Percentiles rank a stretch among this genome's conserved stretches.
Conservation (phyloP, 345 rosid species). For the Eucalyptus decipiens region DNA sequence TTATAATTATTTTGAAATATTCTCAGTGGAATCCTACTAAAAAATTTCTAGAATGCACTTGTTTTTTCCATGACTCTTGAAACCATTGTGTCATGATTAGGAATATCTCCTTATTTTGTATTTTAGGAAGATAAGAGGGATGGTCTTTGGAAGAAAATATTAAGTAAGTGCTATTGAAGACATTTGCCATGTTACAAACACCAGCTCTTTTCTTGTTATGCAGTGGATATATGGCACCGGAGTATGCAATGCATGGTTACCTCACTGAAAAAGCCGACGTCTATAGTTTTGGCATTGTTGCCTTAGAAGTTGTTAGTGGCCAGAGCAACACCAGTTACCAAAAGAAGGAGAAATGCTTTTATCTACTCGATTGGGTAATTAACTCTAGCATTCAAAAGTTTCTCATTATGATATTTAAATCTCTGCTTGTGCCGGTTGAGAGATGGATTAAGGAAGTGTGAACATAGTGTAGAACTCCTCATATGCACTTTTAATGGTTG, state of each 20-base stretch:
- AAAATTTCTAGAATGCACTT: not conserved
- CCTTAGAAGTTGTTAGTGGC: conserved; percentile 12
- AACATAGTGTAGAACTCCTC: not conserved
- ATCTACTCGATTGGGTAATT: conserved; percentile 21
- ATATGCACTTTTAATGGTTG: not conserved
- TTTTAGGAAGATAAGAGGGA: not conserved
- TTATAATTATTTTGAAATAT: too few species aligned
- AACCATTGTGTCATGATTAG: not conserved
- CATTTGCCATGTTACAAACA: not conserved
- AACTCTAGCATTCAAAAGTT: not conserved
- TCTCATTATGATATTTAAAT: not conserved
- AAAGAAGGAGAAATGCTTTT: not conserved
- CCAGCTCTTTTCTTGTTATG: not conserved
- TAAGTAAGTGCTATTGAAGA: not conserved
- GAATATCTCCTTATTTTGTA: not conserved
- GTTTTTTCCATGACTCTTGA: not conserved
- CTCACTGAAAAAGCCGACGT: conserved; percentile 18
- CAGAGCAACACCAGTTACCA: not conserved
- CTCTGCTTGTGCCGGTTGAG: not conserved
- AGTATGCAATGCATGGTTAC: conserved; percentile 22
- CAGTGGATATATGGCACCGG: conserved; percentile 31
- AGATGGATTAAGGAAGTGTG: not conserved
- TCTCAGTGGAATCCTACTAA: not conserved
- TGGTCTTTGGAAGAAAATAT: not conserved
- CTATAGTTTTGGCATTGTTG: conserved; percentile 19